phyloP scores from a whole-genome alignment of 2,329 filamentous ascomycete genomes.

The Leptographium lundbergii region DNA sequence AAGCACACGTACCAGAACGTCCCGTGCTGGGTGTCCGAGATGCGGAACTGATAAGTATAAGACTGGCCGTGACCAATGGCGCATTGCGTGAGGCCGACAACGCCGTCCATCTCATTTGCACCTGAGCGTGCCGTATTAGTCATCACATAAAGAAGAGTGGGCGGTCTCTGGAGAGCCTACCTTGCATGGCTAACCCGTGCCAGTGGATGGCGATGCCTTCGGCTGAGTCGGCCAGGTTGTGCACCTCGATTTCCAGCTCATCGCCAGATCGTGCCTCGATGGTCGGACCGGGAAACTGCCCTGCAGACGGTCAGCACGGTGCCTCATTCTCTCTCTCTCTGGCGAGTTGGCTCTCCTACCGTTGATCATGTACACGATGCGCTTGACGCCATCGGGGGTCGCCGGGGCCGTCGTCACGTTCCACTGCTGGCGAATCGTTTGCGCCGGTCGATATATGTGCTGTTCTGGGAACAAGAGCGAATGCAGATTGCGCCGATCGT shows the following conservation, averaged over 20 bases:
- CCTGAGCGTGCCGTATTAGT: not conserved
- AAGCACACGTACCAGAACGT: constrained; percentile 47
- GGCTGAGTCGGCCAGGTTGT: not conserved
- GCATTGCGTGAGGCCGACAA: constrained; percentile 52
- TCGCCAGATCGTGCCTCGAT: constrained; percentile 5
- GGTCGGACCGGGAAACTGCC: constrained; percentile 5
- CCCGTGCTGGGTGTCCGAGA: constrained; percentile 33
- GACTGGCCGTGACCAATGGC: constrained; percentile 45
- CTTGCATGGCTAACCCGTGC: constrained; percentile 3
- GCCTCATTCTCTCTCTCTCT: not conserved
- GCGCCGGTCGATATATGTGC: not conserved
- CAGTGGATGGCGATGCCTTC: constrained; percentile 5
- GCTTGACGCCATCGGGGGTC: constrained; percentile 4
- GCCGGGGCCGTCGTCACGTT: not conserved
- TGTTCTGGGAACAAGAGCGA: constrained; percentile 2
- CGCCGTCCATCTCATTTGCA: constrained; percentile 56
- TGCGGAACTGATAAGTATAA: constrained; percentile 58
- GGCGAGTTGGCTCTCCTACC: not conserved
- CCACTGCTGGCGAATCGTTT: constrained; percentile 1
- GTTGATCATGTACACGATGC: constrained; percentile 2
- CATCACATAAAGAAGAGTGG: no score
- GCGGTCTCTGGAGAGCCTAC: not conserved
- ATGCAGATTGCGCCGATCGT: not conserved
- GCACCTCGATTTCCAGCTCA: constrained; percentile 2
- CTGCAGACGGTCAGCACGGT: not conserved